phyloP scores from a whole-genome alignment of 2,329 filamentous ascomycete species.

The Arthrobotrys sphaeroides region DNA sequence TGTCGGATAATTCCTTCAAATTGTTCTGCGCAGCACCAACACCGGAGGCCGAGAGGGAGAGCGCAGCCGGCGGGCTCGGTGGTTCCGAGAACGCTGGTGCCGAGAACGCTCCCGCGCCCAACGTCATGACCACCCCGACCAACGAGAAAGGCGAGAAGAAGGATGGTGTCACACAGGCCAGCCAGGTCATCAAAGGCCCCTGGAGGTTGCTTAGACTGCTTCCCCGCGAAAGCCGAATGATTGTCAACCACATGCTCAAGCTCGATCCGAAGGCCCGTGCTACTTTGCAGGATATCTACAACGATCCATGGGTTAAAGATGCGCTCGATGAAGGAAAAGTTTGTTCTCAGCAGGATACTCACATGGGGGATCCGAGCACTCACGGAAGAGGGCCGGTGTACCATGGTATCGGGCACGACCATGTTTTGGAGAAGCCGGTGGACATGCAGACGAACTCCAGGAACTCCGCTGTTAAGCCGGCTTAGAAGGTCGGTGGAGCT shows the following conservation, averaged over 20 bases:
- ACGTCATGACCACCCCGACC: constrained; percentile 22
- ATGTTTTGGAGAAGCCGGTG: constrained; percentile 83
- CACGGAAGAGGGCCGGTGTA: constrained; percentile 70
- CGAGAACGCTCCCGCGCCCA: constrained; percentile 32
- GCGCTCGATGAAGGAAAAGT: constrained; percentile 69
- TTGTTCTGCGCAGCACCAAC: constrained; percentile 72
- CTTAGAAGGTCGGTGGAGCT: constrained; percentile 26
- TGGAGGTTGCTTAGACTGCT: constrained; percentile 88
- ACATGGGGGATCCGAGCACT: constrained; percentile 13
- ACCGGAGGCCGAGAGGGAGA: constrained; percentile 53
- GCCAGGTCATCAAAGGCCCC: constrained; percentile 77
- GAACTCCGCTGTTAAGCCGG: constrained; percentile 76
- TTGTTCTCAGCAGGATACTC: constrained; percentile 76
- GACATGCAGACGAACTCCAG: constrained; percentile 92
- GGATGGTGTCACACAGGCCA: constrained; percentile 59
- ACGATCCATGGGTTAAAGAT: constrained; percentile 88
- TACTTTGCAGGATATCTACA: constrained; percentile 83
- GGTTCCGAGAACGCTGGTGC: constrained; percentile 23
- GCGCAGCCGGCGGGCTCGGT: constrained; percentile 38
- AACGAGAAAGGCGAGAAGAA: constrained; percentile 29
- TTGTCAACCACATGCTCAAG: constrained; percentile 92
- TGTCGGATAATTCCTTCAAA: constrained; percentile 93
- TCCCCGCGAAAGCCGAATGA: constrained; percentile 86
- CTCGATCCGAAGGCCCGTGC: constrained; percentile 84
- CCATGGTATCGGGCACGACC: constrained; percentile 78